Evolutionary conservation across 106 monocot species (phyloP), one percentile per base, ranked within the genome.

Genomic region (Triglochin maritima): DNA sequence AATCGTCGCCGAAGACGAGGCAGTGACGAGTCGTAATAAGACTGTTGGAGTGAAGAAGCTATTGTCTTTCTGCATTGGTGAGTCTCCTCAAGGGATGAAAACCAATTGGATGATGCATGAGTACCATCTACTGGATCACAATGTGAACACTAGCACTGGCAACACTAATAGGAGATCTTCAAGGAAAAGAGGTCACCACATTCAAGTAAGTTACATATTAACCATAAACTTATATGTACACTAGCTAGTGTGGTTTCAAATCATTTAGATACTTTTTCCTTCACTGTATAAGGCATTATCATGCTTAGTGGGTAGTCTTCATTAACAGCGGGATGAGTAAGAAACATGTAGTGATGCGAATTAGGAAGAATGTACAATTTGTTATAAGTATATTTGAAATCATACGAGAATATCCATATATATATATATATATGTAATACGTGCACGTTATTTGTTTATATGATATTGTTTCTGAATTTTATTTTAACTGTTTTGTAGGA

Each of bases 101-200:
- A 89, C 86, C 13, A 86, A 82, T 59, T 93, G 93, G 93, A 29
- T 82, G 51, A 93, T 93, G 93, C 89, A 89, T 54, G 93, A 93
- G 71, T 93, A 78, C 83, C 84, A 86, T 62, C 70, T 94, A 8
- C 14, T 75, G 5, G 80, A 84, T 60, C 49, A 58, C 10, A 47
- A 47, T 7, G 3, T 29, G 5, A 43, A 67, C 14, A 49, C 17
- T 15, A 57, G 57, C 12, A 66, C 43, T 47, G 43, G 47, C 2
- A 50, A 15, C 46, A 64, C 29, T 41, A 57, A 17, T 3, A 52
- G 64, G 16, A 83, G 67, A 50, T 44, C 74, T 49, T 68, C 75
- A 8, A 81, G 50, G 57, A 82, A 78, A 71, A 82, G 79, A 53
- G 59, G 51, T 6, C 56, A 71, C 9, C 59, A 45, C 13, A 57